Evolutionary conservation across 2,329 filamentous ascomycete species (phyloP), one percentile per base, ranked within the genome.

Genomic region (Chaetomiaceae sp.): DNA sequence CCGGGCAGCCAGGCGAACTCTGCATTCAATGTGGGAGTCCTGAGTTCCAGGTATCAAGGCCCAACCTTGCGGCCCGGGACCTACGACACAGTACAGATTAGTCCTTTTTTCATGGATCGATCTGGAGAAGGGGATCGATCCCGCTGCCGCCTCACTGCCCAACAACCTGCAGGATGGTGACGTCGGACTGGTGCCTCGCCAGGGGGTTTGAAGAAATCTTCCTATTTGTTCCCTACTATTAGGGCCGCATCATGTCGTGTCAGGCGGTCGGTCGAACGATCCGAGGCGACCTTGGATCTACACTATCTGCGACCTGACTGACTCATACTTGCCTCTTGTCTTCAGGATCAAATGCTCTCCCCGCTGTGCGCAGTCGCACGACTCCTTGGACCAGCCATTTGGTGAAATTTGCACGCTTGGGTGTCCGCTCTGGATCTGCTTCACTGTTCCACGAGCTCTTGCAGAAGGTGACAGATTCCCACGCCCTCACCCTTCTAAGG

Each of bases 101-200:
- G 44, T 45, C 37, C 38, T 40, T 46, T 41, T 30, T 50, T 48
- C 31, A 27, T 27, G 6, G 55, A 55, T 58, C 52, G 52, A 59
- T 60, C 54, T 57, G 34, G 23, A n/a, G n/a, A 53, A 42, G 47
- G 49, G 49, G 45, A 45, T 45, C 49, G 40, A 56, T 52, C 48
- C 44, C 53, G 42, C 43, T 50, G 44, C 45, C 42, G 21, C 25
- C 33, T 59, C 55, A 23, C 54, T 59, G 58, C 58, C 58, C 58
- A 59, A 60, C 56, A 13, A 44, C 48, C 31, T 48, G 43, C 40
- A 37, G 43, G 17, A 43, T 50, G 41, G 35, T 44, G 45, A 52
- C 43, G 53, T 49, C 52, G 23, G 45, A 39, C 38, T 30, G 48
- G 46, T 31, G 35, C 27, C 43, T 41, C 51, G 42, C 39, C 37